These are phyloP conservation scores for Zhuliangozyma blackwelliae DNA, from an alignment of 1,139 yeast species.

Conservation along the genomic window DNA sequence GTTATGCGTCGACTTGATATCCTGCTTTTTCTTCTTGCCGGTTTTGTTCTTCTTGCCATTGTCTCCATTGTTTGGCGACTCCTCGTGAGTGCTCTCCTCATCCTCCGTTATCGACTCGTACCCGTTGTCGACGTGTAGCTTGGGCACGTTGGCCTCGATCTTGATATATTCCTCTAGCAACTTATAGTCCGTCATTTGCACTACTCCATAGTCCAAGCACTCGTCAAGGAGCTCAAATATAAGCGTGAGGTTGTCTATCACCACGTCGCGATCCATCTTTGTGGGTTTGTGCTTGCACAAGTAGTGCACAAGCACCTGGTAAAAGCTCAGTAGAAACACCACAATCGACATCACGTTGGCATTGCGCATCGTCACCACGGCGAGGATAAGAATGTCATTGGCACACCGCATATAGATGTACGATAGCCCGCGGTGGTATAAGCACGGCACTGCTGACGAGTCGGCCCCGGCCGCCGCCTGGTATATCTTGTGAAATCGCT, in stretches of 20 bases:
- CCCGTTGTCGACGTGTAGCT: constrained; percentile 4
- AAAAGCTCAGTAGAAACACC: constrained; percentile 31
- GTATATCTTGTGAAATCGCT: constrained; percentile 24
- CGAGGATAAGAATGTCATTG: constrained; percentile 28
- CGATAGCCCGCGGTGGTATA: constrained; percentile 24
- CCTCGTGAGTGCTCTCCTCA: constrained; percentile 12
- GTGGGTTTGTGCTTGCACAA: constrained; percentile 14
- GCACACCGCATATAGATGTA: constrained; percentile 28
- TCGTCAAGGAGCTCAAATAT: constrained; percentile 43
- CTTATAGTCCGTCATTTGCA: constrained; percentile 43
- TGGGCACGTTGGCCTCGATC: constrained; percentile 32
- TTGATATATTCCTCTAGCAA: constrained; percentile 43
- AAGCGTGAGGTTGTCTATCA: constrained; percentile 37
- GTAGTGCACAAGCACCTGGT: constrained; percentile 28
- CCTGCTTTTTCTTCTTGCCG: constrained; percentile 14
- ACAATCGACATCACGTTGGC: constrained; percentile 41
- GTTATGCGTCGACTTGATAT: constrained; percentile 37
- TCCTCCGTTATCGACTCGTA: constrained; percentile 13
- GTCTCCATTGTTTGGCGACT: not conserved
- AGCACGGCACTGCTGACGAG: constrained; percentile 26
- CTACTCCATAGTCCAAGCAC: constrained; percentile 42
- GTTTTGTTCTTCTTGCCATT: constrained; percentile 8
- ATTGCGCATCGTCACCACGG: constrained; percentile 31
- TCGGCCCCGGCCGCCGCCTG: constrained; percentile 11
- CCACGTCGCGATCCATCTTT: constrained; percentile 25